phyloP scores from a whole-genome alignment of 805 yeast species.

The Komagataella populi region DNA sequence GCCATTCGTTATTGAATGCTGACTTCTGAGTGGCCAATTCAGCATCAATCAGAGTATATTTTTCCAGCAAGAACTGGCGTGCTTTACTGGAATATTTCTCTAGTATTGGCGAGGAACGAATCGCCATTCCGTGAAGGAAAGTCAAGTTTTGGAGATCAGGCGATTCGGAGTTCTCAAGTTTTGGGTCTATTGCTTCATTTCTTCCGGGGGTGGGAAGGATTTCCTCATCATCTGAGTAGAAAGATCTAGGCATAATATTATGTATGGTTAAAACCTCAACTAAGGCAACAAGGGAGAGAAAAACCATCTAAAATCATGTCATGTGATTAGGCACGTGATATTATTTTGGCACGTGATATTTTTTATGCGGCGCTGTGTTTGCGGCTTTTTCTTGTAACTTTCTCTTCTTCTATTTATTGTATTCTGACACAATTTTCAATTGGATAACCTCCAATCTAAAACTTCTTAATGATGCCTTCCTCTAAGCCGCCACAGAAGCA shows the following conservation, averaged over 20 bases:
- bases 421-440: neutral
- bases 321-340: neutral
- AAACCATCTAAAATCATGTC: neutral
- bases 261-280: neutral
- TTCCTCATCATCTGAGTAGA: conserved; percentile 39
- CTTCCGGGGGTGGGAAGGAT: conserved; percentile 34
- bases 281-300: neutral
- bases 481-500: neutral
- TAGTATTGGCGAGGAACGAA: conserved; percentile 32
- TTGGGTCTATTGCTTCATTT: conserved; percentile 21
- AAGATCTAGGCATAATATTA: conserved; percentile 18
- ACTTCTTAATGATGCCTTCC: neutral
- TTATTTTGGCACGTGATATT: too few relatives aligned
- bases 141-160: conserved; percentile 18
- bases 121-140: conserved; percentile 39
- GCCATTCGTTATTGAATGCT: conserved; percentile 30
- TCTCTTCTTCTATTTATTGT: neutral
- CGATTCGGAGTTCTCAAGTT: conserved; percentile 24
- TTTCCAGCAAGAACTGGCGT: conserved; percentile 24
- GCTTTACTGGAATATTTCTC: conserved; percentile 26
- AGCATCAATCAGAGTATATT: conserved; percentile 22
- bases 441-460: neutral
- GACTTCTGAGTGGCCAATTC: conserved; percentile 32
- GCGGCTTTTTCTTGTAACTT: neutral
- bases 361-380: neutral